phyloP scores from a whole-genome alignment of 805 yeast species.

The Zygoascus biomembranicola region DNA sequence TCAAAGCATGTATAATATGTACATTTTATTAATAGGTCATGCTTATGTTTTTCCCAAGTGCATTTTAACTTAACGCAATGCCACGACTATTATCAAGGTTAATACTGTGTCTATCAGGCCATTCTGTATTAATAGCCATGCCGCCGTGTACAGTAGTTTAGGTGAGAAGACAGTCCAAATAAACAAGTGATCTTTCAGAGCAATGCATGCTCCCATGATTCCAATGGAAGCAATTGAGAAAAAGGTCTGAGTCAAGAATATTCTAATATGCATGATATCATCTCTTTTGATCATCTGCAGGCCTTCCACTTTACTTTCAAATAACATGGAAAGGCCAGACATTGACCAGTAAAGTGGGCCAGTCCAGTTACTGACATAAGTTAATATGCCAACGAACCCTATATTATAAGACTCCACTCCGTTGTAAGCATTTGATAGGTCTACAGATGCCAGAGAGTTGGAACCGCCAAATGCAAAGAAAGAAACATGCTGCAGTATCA shows the following conservation, averaged over 20 bases:
- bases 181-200: slow-evolving; percentile 76
- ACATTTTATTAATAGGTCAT: neutral
- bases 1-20: neutral
- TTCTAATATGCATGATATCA: slow-evolving; percentile 1
- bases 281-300: slow-evolving; percentile 4
- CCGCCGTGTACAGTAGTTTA: slow-evolving; percentile 67
- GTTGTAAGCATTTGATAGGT: slow-evolving; percentile 84
- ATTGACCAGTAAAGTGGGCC: slow-evolving; percentile 79
- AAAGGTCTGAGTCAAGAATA: slow-evolving; percentile 35
- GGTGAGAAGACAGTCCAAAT: slow-evolving; percentile 99
- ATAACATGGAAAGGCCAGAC: slow-evolving; percentile 34
- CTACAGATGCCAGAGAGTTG: slow-evolving; percentile 85
- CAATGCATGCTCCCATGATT: slow-evolving; percentile 60
- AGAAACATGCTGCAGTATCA: slow-evolving; percentile 62
- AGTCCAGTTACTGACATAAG: slow-evolving; percentile 77
- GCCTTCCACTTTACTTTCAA: slow-evolving; percentile 23
- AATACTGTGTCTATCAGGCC: slow-evolving; percentile 15
- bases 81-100: slow-evolving; percentile 1
- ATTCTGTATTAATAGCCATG: slow-evolving; percentile 46
- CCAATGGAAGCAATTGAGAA: slow-evolving; percentile 52
- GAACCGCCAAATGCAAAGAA: slow-evolving; percentile 89
- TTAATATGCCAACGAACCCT: slow-evolving; percentile 62
- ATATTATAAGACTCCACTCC: slow-evolving; percentile 71
- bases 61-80: neutral
- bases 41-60: no score